A percentile compares a stretch with the other conserved stretches of the same genome.
phyloP scores from a whole-genome alignment of 1,284 basidiomycete species.

The Porphyrellus sp. region DNA sequence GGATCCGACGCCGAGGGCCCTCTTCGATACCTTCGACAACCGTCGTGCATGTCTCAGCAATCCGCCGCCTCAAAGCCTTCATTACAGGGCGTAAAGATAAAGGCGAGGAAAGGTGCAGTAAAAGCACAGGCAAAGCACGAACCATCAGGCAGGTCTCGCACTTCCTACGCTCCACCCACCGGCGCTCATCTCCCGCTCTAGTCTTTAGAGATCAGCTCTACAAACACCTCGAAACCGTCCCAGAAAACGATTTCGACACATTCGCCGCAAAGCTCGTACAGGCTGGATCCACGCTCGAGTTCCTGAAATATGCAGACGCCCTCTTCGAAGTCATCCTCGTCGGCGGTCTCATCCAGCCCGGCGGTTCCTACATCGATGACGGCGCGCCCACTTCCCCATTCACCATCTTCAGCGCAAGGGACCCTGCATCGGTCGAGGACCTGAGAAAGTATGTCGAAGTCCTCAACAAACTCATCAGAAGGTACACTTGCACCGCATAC shows the following conservation, averaged over 20 bases:
- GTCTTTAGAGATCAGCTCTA: slow-evolving; percentile 95
- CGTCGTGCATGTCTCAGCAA: slow-evolving; percentile 89
- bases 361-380: slow-evolving; percentile 88
- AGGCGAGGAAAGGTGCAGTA: slow-evolving; percentile 83
- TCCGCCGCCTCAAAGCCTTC: slow-evolving; percentile 75
- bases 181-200: slow-evolving; percentile 35
- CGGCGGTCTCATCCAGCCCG: slow-evolving; percentile 93
- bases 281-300: slow-evolving; percentile 89
- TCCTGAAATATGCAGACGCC: slow-evolving; percentile 92
- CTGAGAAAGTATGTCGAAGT: slow-evolving; percentile 92
- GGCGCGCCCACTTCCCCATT: slow-evolving; percentile 78
- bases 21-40: slow-evolving; percentile 27
- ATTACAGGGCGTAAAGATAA: slow-evolving; percentile 84
- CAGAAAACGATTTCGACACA: slow-evolving; percentile 78
- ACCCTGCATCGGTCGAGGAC: slow-evolving; percentile 75
- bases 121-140: slow-evolving; percentile 89
- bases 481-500: slow-evolving; percentile 44
- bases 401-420: slow-evolving; percentile 78
- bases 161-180: slow-evolving; percentile 9
- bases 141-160: slow-evolving; percentile 52
- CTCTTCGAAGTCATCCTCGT: slow-evolving; percentile 94
- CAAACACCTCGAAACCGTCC: slow-evolving; percentile 88
- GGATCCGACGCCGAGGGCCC: background rate
- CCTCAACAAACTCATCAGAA: slow-evolving; percentile 91
- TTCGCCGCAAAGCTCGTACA: slow-evolving; percentile 84